Base-by-base conservation (phyloP, 345 rosid species). In the Noccaea caerulescens region DNA sequence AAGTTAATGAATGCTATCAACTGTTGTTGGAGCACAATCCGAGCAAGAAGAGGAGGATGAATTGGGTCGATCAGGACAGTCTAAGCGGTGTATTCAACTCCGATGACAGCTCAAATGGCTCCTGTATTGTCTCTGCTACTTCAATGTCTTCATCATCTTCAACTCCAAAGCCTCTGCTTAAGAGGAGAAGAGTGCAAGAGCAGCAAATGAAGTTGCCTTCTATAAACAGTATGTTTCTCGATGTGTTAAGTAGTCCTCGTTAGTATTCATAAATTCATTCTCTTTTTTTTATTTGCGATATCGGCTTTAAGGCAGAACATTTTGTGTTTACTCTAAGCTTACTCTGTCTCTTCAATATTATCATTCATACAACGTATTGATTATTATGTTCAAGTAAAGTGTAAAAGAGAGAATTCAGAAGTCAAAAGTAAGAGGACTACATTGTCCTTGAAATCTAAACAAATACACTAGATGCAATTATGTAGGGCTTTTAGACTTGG, bases 181-280 rank as follows among this genome's bases (percentile, higher is more conserved):
- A 93, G 75, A 84, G 92, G 77, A 87, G 84, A 71, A 88, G 88
- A 62, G 60, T 79, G 27, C 84, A 80, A 47, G 87, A 83, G 65
- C 95, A 87, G 77, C 90, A 83, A 77, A 88, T 84, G 88, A 84
- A 68, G 66, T 63, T 88, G 81, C 84, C 93, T 56, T 77, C 86
- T 14, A 56, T 78, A 49, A 85, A 86, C 62, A 79, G 78, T 74
- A 81, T 84, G 84, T 84, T 82, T 76, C 83, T 83, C 69, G 84
- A 86, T 76, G 87, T 77, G 69, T 84, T 85, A 80, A 80, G 84
- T 77, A 88, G 90, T 74, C 91, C 86, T 71, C 91, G 43, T 66
- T 87, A 82, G 81, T 77, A 58, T 39, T 5, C 38, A 43, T 60
- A 54, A 54, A 53, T 75, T 44, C 69, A 36, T 12, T 75, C 69